Conservation (phyloP, 192 early-diverging fungal species). For the Coemansia sp. region DNA sequence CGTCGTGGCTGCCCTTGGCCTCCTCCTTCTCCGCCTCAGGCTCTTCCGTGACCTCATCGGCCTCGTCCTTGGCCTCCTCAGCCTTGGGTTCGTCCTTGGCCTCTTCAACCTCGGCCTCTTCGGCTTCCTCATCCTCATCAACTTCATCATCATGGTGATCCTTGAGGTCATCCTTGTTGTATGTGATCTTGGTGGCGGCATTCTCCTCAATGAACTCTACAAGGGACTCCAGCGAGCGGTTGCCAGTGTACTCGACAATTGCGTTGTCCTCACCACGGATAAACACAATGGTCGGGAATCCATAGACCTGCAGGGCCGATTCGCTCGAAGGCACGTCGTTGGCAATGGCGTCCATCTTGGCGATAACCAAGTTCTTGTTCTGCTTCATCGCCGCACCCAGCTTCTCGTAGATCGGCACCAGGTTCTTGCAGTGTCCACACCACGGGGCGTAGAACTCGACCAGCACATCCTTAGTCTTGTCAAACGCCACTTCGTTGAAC, state of each 20-base stretch:
- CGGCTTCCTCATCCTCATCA: slow-evolving; percentile 23
- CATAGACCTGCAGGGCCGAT: slow-evolving; percentile 69
- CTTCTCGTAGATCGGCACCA: slow-evolving; percentile 75
- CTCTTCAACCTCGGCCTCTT: slow-evolving; percentile 14
- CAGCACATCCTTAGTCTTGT: slow-evolving; percentile 27
- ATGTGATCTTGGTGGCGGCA: slow-evolving; percentile 56
- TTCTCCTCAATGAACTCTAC: slow-evolving; percentile 77
- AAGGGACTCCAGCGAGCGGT: slow-evolving; percentile 76
- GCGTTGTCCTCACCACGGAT: slow-evolving; percentile 81
- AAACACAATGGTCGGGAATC: slow-evolving; percentile 94
- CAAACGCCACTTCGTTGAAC: slow-evolving; percentile 52
- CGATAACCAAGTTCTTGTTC: slow-evolving; percentile 65
- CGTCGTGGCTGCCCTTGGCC: slow-evolving; percentile 6
- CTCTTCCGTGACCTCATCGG: neutral
- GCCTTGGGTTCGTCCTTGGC: neutral
- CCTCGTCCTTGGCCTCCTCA: neutral
- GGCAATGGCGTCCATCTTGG: slow-evolving; percentile 93
- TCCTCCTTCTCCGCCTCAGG: slow-evolving; percentile 1
- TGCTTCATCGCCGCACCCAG: slow-evolving; percentile 62
- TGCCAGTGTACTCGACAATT: slow-evolving; percentile 78
- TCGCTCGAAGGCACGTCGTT: slow-evolving; percentile 82
- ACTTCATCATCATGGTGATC: slow-evolving; percentile 36
- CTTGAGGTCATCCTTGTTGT: slow-evolving; percentile 33
- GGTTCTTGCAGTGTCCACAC: slow-evolving; percentile 94
- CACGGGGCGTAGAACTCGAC: slow-evolving; percentile 92